Conservation (phyloP, 106 monocot genomes). For the Dendrobium officinale region DNA sequence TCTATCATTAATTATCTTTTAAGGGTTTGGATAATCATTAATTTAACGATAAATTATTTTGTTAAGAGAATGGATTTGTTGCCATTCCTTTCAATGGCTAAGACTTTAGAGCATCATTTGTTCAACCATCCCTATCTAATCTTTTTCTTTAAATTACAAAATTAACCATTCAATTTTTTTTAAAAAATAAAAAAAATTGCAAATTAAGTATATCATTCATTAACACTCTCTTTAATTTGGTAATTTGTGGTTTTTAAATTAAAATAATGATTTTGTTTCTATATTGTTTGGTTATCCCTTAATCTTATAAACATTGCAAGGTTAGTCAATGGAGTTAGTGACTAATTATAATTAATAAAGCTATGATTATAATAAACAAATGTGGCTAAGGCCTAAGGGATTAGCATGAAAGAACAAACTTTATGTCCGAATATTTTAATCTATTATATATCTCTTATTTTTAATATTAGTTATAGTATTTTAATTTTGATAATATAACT, state of each 20-base stretch:
- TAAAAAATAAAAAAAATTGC: too few relatives aligned
- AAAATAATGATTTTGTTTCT: neutral
- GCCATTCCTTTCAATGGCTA: neutral
- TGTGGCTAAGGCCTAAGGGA: neutral
- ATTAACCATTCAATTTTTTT: too few relatives aligned
- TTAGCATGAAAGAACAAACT: neutral
- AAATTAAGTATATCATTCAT: too few relatives aligned
- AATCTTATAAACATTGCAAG: neutral
- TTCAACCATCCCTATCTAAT: neutral
- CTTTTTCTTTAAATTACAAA: neutral
- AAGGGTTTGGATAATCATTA: neutral
- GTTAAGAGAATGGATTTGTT: neutral
- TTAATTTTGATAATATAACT: too few relatives aligned
- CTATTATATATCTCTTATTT: too few relatives aligned
- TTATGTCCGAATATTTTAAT: too few relatives aligned
- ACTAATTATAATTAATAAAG: neutral
- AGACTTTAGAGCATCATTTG: too few relatives aligned
- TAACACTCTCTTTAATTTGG: too few relatives aligned
- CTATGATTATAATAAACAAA: neutral
- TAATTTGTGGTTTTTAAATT: too few relatives aligned
- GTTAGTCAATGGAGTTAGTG: slow-evolving; percentile 1
- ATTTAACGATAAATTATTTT: neutral
- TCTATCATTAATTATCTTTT: neutral
- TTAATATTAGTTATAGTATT: too few relatives aligned
- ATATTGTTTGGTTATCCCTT: too few relatives aligned